These are phyloP conservation scores for Claviceps sp. DNA, from an alignment of 2,329 filamentous ascomycete genomes.

Conservation along the genomic window DNA sequence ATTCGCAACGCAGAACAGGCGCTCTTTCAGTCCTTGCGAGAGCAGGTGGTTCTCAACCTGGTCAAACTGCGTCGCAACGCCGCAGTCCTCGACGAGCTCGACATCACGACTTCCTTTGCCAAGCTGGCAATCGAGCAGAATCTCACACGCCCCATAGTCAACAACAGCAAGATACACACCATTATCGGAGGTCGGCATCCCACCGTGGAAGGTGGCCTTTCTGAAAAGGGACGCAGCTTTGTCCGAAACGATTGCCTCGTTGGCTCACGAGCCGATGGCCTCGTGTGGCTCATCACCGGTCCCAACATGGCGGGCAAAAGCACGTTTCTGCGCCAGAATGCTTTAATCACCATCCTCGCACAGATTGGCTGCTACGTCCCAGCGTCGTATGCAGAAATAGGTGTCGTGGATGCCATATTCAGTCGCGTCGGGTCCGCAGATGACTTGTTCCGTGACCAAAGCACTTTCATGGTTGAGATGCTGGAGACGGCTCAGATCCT, in stretches of 20 bases:
- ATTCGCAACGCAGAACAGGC: constrained; percentile 76
- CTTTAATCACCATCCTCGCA: constrained; percentile 82
- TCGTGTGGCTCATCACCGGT: constrained; percentile 56
- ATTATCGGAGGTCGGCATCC: constrained; percentile 82
- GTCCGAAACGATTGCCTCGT: constrained; percentile 77
- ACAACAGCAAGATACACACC: constrained; percentile 50
- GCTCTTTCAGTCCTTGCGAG: constrained; percentile 63
- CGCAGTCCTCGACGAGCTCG: constrained; percentile 81
- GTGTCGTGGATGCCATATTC: constrained; percentile 92
- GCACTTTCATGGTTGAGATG: constrained; percentile 99
- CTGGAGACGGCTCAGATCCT: constrained; percentile 87
- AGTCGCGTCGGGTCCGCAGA: constrained; percentile 88
- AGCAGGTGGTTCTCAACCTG: constrained; percentile 65
- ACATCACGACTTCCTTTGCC: constrained; percentile 79
- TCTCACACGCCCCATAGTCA: constrained; percentile 61
- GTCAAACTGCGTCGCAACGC: constrained; percentile 82
- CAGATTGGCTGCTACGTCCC: constrained; percentile 91
- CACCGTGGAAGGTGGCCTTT: constrained; percentile 75
- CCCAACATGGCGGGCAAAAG: constrained; percentile 99
- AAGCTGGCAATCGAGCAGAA: constrained; percentile 60
- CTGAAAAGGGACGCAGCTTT: constrained; percentile 68
- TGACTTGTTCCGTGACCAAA: constrained; percentile 87
- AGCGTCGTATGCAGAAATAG: constrained; percentile 71
- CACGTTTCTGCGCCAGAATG: constrained; percentile 91
- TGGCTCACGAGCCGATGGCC: constrained; percentile 50